phyloP scores from a whole-genome alignment of 1,139 yeast species.

The Hyphopichia fennica region DNA sequence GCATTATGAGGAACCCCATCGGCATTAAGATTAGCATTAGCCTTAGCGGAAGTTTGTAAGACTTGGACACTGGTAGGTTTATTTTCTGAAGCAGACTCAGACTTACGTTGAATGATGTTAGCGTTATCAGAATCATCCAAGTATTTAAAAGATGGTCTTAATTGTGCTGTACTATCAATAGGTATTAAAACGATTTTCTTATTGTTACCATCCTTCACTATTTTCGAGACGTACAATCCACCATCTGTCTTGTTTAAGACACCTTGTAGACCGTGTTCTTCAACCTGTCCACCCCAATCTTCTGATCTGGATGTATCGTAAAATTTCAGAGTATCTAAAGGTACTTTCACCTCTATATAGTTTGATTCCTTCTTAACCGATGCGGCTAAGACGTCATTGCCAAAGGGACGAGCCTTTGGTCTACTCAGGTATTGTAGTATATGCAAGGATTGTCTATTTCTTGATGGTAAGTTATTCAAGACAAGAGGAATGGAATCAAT shows the following conservation, averaged over 20 bases:
- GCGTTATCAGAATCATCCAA: slow-evolving; percentile 54
- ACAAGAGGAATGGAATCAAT: slow-evolving; percentile 72
- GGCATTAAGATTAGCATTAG: slow-evolving; percentile 64
- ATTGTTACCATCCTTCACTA: slow-evolving; percentile 21
- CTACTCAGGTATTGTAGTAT: slow-evolving; percentile 74
- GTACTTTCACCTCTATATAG: slow-evolving; percentile 67
- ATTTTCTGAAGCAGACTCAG: slow-evolving; percentile 21
- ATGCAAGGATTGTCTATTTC: slow-evolving; percentile 30
- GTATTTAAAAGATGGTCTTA: slow-evolving; percentile 80
- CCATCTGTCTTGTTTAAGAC: slow-evolving; percentile 60
- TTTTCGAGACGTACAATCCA: slow-evolving; percentile 40
- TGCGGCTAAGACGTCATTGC: slow-evolving; percentile 44
- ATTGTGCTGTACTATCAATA: slow-evolving; percentile 67
- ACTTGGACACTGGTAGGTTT: slow-evolving; percentile 44
- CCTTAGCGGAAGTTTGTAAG: slow-evolving; percentile 42
- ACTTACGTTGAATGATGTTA: slow-evolving; percentile 25
- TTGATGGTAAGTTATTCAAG: slow-evolving; percentile 23
- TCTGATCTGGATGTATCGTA: slow-evolving; percentile 65
- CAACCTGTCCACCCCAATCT: slow-evolving; percentile 60
- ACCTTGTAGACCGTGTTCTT: slow-evolving; percentile 67
- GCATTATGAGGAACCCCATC: slow-evolving; percentile 67
- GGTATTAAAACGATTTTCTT: slow-evolving; percentile 63
- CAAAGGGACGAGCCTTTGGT: slow-evolving; percentile 48
- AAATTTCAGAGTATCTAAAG: slow-evolving; percentile 62
- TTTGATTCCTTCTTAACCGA: slow-evolving; percentile 61